phyloP scores from a whole-genome alignment of 2,329 filamentous ascomycete genomes.

The Endocalyx cinctus region DNA sequence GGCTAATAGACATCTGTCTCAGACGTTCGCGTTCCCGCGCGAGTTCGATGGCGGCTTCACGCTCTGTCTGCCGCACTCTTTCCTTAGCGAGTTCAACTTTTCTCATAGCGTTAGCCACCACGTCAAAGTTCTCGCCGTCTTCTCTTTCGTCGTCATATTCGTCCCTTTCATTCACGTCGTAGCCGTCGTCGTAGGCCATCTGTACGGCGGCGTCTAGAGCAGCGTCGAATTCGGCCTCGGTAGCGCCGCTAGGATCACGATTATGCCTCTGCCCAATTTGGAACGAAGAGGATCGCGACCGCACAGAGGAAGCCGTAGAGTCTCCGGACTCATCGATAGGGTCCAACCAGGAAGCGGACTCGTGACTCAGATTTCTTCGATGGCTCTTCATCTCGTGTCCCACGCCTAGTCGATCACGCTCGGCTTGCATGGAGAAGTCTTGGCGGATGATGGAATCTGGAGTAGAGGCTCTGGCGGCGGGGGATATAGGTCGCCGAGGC shows the following conservation, averaged over 20 bases:
- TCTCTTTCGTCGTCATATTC: slow-evolving; percentile 89
- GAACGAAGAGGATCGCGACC: slow-evolving; percentile 72
- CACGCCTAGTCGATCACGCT: slow-evolving; percentile 19
- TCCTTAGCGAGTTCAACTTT: slow-evolving; percentile 74
- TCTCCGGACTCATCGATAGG: slow-evolving; percentile 86
- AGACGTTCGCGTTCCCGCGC: slow-evolving; percentile 57
- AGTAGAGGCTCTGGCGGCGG: slow-evolving; percentile 28
- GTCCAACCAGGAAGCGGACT: slow-evolving; percentile 89
- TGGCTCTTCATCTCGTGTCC: slow-evolving; percentile 32
- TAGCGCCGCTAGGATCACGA: slow-evolving; percentile 63
- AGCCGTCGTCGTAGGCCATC: slow-evolving; percentile 89
- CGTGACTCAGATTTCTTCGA: slow-evolving; percentile 61
- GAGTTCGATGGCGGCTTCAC: slow-evolving; percentile 59
- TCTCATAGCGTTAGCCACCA: slow-evolving; percentile 52
- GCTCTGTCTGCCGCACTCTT: slow-evolving; percentile 67
- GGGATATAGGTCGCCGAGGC: slow-evolving; percentile 54
- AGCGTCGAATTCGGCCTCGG: slow-evolving; percentile 88
- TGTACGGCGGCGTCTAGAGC: slow-evolving; percentile 94
- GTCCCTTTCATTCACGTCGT: slow-evolving; percentile 39
- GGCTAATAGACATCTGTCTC: slow-evolving; percentile 31
- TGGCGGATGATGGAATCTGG: slow-evolving; percentile 30
- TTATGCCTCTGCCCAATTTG: slow-evolving; percentile 66
- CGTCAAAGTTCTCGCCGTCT: slow-evolving; percentile 36
- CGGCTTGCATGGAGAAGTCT: slow-evolving; percentile 28
- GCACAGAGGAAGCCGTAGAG: slow-evolving; percentile 73